These are phyloP conservation scores for Botrytis cinerea DNA, from an alignment of 2,329 filamentous ascomycete species.

Conservation along the genomic window DNA sequence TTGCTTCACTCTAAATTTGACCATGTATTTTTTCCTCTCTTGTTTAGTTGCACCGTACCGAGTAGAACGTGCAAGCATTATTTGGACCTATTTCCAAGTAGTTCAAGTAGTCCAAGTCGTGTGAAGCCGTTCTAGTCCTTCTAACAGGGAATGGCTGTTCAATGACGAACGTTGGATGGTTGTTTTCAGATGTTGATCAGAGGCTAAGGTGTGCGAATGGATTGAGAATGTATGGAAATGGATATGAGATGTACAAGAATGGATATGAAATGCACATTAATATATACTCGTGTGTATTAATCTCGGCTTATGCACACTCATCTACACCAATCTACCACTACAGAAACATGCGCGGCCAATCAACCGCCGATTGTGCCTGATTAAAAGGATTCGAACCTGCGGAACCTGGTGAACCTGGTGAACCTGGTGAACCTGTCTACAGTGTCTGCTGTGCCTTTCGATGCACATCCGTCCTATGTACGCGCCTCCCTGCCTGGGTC, in stretches of 20 bases:
- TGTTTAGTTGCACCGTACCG: neutral
- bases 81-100: neutral
- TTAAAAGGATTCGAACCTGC: neutral
- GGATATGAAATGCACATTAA: neutral
- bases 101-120: too few relatives aligned
- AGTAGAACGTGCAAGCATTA: neutral
- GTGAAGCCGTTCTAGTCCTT: too few relatives aligned
- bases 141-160: neutral
- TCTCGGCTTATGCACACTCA: neutral
- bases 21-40: neutral
- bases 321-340: neutral
- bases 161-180: neutral
- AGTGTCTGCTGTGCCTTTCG: neutral
- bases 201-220: neutral
- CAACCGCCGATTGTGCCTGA: neutral
- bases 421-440: neutral
- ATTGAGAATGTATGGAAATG: too few relatives aligned
- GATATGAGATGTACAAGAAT: too few relatives aligned
- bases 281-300: neutral
- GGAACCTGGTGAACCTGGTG: neutral
- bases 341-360: neutral
- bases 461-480: neutral
- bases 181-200: accelerated
- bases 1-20: neutral
- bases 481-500: neutral